phyloP scores from a whole-genome alignment of 352 stramenopile genomes.

The Phytophthora kernoviae region DNA sequence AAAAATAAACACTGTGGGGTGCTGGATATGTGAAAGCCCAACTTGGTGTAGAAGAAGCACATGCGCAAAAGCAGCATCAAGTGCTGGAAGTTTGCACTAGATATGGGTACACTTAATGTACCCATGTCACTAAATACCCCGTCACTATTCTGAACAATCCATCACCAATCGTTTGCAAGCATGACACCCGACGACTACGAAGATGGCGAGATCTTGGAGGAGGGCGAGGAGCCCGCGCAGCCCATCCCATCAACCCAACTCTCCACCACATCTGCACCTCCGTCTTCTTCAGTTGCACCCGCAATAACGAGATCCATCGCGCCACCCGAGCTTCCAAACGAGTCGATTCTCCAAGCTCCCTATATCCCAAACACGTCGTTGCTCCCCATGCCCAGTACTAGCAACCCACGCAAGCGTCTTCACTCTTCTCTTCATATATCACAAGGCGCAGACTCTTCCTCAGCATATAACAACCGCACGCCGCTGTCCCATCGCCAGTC shows the following conservation, averaged over 20 bases:
- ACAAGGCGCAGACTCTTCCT: slow-evolving; percentile 1
- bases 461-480: slow-evolving; percentile 21
- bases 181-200: slow-evolving; percentile 59
- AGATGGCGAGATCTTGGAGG: slow-evolving; percentile 78
- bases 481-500: slow-evolving; percentile 25
- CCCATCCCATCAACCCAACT: background rate
- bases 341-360: background rate
- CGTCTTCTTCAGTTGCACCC: background rate
- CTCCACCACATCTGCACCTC: background rate
- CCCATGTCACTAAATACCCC: too few species aligned
- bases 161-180: too few species aligned
- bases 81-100: too few species aligned
- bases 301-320: background rate
- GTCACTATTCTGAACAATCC: too few species aligned
- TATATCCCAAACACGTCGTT: background rate
- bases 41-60: too few species aligned
- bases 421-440: slow-evolving; percentile 13
- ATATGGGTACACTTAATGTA: too few species aligned
- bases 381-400: slow-evolving; percentile 5
- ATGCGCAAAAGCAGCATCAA: too few species aligned
- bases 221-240: slow-evolving; percentile 50
- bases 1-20: too few species aligned
- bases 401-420: slow-evolving; percentile 24
- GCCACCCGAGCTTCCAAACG: slow-evolving; percentile 8
- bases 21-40: too few species aligned